phyloP scores from a whole-genome alignment of 1,284 basidiomycete genomes.

The Austropuccinia psidii region DNA sequence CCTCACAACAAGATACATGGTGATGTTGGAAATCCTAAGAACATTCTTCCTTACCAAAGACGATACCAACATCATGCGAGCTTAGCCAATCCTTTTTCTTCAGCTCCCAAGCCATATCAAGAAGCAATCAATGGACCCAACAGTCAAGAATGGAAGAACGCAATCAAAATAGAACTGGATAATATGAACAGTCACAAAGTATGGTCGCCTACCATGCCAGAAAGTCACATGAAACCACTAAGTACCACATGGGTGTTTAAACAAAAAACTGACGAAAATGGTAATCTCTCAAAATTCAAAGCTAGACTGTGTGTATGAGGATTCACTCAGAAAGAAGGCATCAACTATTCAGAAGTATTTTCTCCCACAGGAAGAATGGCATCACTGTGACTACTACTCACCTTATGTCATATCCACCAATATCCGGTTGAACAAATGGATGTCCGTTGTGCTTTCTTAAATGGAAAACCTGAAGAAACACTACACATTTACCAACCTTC shows the following conservation, averaged over 20 bases:
- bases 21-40: no score
- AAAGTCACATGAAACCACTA: constrained; percentile 40
- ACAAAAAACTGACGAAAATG: constrained; percentile 48
- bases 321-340: constrained; percentile 50
- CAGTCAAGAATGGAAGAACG: background rate
- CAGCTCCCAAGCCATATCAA: background rate
- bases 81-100: no score
- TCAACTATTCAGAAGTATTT: constrained; percentile 52
- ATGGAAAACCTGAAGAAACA: constrained; percentile 50
- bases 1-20: no score
- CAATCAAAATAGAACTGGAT: background rate
- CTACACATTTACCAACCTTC: constrained; percentile 49
- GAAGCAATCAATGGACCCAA: background rate
- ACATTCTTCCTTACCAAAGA: no score
- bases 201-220: background rate
- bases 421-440: constrained; percentile 50
- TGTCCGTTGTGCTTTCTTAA: constrained; percentile 50
- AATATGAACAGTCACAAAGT: background rate
- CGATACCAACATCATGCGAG: no score
- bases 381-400: constrained; percentile 48
- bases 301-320: constrained; percentile 51
- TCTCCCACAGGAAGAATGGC: constrained; percentile 49
- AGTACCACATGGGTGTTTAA: constrained; percentile 49
- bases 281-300: constrained; percentile 47
- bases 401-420: constrained; percentile 47